These are phyloP conservation scores for Phylloporus sp. DNA, from an alignment of 768 basidiomycete genomes.

Conservation along the genomic window DNA sequence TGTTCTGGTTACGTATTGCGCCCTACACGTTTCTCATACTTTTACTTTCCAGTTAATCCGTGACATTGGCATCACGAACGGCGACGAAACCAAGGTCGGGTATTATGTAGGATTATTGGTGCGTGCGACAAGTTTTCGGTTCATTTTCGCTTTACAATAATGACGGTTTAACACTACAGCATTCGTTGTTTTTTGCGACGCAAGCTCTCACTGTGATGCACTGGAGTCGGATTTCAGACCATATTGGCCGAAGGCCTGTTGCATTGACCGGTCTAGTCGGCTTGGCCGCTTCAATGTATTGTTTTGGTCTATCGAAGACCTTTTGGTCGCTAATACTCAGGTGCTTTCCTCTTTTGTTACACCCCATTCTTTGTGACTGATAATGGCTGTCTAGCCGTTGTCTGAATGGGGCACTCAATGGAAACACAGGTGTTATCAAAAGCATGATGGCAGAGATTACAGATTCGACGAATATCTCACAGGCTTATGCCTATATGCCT, in stretches of 20 bases:
- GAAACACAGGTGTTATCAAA: slow-evolving; percentile 67
- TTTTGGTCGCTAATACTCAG: no score
- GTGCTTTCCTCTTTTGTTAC: slow-evolving; percentile 1
- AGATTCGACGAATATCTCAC: slow-evolving; percentile 62
- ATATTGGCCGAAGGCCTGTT: slow-evolving; percentile 69
- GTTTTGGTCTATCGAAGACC: slow-evolving; percentile 66
- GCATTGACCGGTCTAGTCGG: slow-evolving; percentile 62
- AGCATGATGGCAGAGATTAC: slow-evolving; percentile 73
- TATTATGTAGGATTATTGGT: slow-evolving; percentile 79
- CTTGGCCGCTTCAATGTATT: slow-evolving; percentile 62
- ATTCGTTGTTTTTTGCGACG: slow-evolving; percentile 72
- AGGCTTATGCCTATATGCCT: slow-evolving; percentile 67
- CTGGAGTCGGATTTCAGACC: slow-evolving; percentile 71
- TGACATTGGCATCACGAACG: slow-evolving; percentile 62
- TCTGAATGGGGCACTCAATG: slow-evolving; percentile 68
- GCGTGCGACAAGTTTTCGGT: slow-evolving; percentile 8
- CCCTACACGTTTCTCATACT: background rate
- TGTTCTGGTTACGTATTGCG: slow-evolving; percentile 9
- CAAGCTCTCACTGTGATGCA: slow-evolving; percentile 69
- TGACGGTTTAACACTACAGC: slow-evolving; percentile 36
- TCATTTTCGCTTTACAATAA: slow-evolving; percentile 1
- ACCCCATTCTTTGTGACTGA: background rate
- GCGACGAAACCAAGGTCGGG: slow-evolving; percentile 65
- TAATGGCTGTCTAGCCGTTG: slow-evolving; percentile 44
- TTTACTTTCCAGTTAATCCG: slow-evolving; percentile 49